These are phyloP conservation scores for Epichloe elymi DNA, from an alignment of 2,329 filamentous ascomycete genomes.

Conservation along the genomic window DNA sequence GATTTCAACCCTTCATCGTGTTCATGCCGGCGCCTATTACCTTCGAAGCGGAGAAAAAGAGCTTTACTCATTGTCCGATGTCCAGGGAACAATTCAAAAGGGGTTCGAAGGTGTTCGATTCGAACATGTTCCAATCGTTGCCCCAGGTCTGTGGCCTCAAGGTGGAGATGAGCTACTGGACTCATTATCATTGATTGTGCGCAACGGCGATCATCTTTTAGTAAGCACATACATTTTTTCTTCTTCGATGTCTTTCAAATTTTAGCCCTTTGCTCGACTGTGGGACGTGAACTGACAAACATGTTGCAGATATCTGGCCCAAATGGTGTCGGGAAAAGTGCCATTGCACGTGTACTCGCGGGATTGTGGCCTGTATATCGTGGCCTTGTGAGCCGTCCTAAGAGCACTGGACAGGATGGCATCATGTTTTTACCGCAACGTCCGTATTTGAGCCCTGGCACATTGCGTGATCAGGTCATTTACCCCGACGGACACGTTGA, in stretches of 20 bases:
- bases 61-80: slow-evolving; percentile 77
- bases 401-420: slow-evolving; percentile 67
- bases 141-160: slow-evolving; percentile 74
- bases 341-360: slow-evolving; percentile 75
- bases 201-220: slow-evolving; percentile 80
- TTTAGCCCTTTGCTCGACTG: neutral
- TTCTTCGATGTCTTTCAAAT: neutral
- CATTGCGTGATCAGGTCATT: slow-evolving; percentile 90
- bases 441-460: slow-evolving; percentile 84
- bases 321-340: slow-evolving; percentile 88
- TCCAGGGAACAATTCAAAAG: slow-evolving; percentile 85
- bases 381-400: slow-evolving; percentile 78
- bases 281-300: slow-evolving; percentile 7
- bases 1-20: slow-evolving; percentile 85
- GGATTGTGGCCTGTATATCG: slow-evolving; percentile 95
- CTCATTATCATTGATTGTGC: slow-evolving; percentile 77
- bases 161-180: slow-evolving; percentile 88
- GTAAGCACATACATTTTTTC: slow-evolving; percentile 21
- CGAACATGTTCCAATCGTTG: slow-evolving; percentile 86
- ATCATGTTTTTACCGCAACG: slow-evolving; percentile 98
- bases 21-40: slow-evolving; percentile 82
- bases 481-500: slow-evolving; percentile 92
- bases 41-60: slow-evolving; percentile 55
- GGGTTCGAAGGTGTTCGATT: slow-evolving; percentile 90
- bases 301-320: slow-evolving; percentile 62